phyloP scores from a whole-genome alignment of 1,284 basidiomycete species.

The Rhodotorula sp. region DNA sequence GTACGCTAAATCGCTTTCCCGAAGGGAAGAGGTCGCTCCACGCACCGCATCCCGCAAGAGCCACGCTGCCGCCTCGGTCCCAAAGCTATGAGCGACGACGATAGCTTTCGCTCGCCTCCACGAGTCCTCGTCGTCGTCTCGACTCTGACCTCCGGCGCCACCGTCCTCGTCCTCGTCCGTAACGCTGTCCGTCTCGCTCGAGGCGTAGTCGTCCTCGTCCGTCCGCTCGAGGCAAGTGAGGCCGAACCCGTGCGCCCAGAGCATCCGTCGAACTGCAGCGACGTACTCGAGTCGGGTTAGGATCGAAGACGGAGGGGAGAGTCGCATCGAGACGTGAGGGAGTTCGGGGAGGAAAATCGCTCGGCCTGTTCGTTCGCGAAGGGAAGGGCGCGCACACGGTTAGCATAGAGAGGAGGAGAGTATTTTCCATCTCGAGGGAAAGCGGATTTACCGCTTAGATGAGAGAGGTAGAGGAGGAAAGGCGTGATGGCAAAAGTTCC shows the following conservation, averaged over 20 bases:
- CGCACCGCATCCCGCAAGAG: conserved; percentile 33
- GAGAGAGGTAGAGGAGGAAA: conserved; percentile 17
- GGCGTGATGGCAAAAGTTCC: conserved; percentile 24
- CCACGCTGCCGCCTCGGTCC: conserved; percentile 28
- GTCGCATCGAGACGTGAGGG: conserved; percentile 37
- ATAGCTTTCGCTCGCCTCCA: conserved; percentile 34
- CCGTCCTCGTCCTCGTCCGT: neutral
- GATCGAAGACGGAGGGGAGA: conserved; percentile 28
- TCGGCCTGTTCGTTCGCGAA: conserved; percentile 10
- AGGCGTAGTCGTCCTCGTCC: conserved; percentile 6
- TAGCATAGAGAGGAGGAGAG: neutral
- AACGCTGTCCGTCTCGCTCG: too few relatives aligned
- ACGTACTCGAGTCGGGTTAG: conserved; percentile 32
- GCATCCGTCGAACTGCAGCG: conserved; percentile 28
- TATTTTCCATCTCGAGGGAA: accelerated
- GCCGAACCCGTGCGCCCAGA: conserved; percentile 40
- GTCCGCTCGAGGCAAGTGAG: conserved; percentile 19
- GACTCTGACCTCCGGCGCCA: neutral
- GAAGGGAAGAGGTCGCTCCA: neutral
- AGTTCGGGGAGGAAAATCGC: conserved; percentile 36
- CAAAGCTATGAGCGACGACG: conserved; percentile 33
- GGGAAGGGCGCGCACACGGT: neutral
- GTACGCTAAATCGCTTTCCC: too few relatives aligned
- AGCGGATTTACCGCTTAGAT: conserved; percentile 5
- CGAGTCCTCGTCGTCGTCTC: conserved; percentile 13